These are phyloP conservation scores for Salix viminalis DNA, from an alignment of 345 rosid genomes.

Conservation along the genomic window DNA sequence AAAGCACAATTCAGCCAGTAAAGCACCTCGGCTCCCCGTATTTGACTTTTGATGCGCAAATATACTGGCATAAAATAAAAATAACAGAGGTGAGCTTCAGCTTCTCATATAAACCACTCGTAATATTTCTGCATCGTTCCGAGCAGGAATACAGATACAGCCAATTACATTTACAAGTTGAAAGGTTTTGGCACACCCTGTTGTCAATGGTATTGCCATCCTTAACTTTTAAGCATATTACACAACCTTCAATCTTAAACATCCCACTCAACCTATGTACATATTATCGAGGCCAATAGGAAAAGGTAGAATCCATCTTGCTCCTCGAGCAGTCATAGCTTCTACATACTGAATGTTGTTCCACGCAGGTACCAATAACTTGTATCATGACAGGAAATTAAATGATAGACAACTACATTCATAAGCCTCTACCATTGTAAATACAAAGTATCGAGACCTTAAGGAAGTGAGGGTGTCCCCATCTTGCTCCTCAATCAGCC, in stretches of 20 bases:
- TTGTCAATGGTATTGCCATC: neutral
- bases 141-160: neutral
- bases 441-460: neutral
- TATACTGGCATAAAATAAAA: too few relatives aligned
- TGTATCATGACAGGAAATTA: neutral
- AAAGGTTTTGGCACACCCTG: neutral
- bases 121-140: neutral
- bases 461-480: neutral
- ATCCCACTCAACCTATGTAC: neutral
- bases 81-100: neutral
- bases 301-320: neutral
- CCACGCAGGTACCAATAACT: neutral
- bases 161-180: neutral
- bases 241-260: neutral
- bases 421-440: neutral
- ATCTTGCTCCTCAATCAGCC: slow-evolving; percentile 17
- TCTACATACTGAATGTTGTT: neutral
- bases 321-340: slow-evolving; percentile 1
- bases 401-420: neutral
- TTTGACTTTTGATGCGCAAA: too few relatives aligned
- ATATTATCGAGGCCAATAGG: neutral
- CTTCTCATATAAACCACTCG: neutral
- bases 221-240: neutral
- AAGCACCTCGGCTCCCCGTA: neutral
- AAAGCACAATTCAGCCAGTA: neutral